Base-by-base conservation (phyloP, 2,329 filamentous ascomycete genomes). In the Ploettnerulaceae sp. region DNA sequence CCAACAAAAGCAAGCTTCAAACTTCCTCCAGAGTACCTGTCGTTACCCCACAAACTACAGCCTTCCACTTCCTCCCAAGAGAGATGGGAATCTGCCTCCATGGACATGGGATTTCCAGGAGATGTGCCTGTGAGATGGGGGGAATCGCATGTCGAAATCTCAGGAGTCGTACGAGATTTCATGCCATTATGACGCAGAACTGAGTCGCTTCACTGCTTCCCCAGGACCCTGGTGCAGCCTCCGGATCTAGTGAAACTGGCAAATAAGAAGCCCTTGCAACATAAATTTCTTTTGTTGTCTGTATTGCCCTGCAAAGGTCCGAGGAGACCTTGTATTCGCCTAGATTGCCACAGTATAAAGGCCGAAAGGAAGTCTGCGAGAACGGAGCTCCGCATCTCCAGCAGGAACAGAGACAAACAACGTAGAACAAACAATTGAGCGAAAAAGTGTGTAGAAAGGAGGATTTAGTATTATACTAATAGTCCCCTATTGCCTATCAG, bases 241-340 rank as follows among this genome's bases (percentile, higher is more conserved):
- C n/a, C n/a, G n/a, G n/a, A n/a, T n/a, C n/a, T n/a, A n/a, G n/a
- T n/a, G n/a, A n/a, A n/a, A n/a, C 7, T 15, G 25, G 25, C 14
- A 38, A 14, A 11, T 25, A 38, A n/a, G 36, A 21, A 25, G 12
- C 9, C 35, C 35, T 14, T 34, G 31, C 31, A 20, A 20, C 5
- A 25, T 37, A 14, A 15, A 37, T 24, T 24, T 8, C 25, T 22
- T 25, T 37, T 26, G 2, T 5, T 4, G 35, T 22, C 35, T 25
- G n/a, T 14, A 22, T 24, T 42, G 29, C n/a, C 39, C 39, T 28
- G 29, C 15, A 26, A 11, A 45, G 28, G 14, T 45, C 43, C 43
- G 33, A 39, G 36, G 45, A 41, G 45, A 47, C 29, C 36, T 47
- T 32, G 22, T 17, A 41, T 28, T 12, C n/a, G n/a, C 28, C 28